Evolutionary conservation across 257 asterid genomes (phyloP).

Genomic region (Fraxinus pennsylvanica): DNA sequence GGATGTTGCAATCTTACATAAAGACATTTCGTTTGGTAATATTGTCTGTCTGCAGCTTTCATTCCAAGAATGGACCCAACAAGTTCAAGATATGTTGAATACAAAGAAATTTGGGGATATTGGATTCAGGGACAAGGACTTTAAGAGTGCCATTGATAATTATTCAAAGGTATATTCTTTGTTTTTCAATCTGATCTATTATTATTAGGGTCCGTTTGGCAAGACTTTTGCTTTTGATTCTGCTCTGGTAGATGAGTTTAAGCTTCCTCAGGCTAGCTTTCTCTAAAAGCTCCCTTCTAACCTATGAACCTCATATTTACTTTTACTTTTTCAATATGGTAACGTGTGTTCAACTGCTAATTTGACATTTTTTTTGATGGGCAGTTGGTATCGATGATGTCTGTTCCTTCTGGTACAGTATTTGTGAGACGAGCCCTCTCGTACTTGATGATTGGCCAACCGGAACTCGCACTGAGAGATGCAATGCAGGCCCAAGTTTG

Average conservation of each 20-base stretch:
- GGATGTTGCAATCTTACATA: not conserved
- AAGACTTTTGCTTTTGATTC: too few species aligned
- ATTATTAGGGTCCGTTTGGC: too few species aligned
- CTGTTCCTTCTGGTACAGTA: constrained; percentile 90
- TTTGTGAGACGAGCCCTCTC: constrained; percentile 88
- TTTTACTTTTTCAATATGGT: not conserved
- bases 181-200: not conserved
- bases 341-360: not conserved
- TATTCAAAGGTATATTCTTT: constrained; percentile 74
- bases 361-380: not conserved
- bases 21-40: not conserved
- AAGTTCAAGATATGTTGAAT: constrained; percentile 97
- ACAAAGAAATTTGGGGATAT: constrained; percentile 90
- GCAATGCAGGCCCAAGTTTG: constrained; percentile 99
- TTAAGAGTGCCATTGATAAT: constrained; percentile 79
- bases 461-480: constrained; percentile 81
- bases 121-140: constrained; percentile 93
- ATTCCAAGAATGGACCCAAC: constrained; percentile 97
- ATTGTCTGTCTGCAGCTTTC: constrained; percentile 57
- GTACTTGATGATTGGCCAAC: constrained; percentile 79
- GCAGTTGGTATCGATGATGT: constrained; percentile 87
- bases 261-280: too few species aligned
- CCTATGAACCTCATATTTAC: too few species aligned
- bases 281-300: too few species aligned
- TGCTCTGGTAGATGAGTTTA: too few species aligned